These are phyloP conservation scores for Umbellularia californica DNA, from an alignment of 164 flowering plant species.

Conservation along the genomic window DNA sequence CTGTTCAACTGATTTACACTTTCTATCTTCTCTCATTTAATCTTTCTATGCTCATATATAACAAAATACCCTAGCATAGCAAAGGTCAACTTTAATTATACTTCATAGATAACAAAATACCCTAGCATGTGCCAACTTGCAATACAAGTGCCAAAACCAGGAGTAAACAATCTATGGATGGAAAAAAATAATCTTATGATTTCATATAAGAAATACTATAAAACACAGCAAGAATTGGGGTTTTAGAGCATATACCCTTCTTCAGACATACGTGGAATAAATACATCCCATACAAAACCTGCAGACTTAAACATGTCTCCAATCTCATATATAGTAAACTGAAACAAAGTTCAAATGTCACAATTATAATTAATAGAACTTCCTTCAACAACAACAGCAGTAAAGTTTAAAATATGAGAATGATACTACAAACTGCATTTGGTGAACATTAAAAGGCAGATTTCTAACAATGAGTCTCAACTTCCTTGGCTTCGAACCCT, in stretches of 20 bases:
- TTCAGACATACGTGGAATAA: constrained; percentile 62
- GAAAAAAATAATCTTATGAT: background rate
- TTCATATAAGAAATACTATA: background rate
- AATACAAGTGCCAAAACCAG: no score
- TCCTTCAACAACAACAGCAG: constrained; percentile 6
- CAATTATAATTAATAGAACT: constrained; percentile 5
- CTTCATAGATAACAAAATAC: no score
- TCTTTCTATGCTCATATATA: no score
- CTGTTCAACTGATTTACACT: no score
- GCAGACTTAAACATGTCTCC: constrained; percentile 57
- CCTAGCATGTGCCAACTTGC: no score
- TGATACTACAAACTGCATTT: background rate
- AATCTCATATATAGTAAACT: constrained; percentile 66
- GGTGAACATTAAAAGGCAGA: constrained; percentile 78
- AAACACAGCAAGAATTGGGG: background rate
- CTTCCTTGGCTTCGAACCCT: constrained; percentile 92
- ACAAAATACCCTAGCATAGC: no score
- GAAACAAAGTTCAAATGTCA: constrained; percentile 18
- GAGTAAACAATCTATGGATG: constrained; percentile 32
- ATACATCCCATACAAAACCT: constrained; percentile 20
- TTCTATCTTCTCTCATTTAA: no score
- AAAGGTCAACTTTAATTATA: no score
- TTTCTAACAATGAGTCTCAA: constrained; percentile 92
- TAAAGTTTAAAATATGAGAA: background rate
- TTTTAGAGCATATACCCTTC: constrained; percentile 51